Evolutionary conservation across 1,284 basidiomycete species (phyloP), one percentile per base, ranked within the genome.

Genomic region (Malassezia equina): DNA sequence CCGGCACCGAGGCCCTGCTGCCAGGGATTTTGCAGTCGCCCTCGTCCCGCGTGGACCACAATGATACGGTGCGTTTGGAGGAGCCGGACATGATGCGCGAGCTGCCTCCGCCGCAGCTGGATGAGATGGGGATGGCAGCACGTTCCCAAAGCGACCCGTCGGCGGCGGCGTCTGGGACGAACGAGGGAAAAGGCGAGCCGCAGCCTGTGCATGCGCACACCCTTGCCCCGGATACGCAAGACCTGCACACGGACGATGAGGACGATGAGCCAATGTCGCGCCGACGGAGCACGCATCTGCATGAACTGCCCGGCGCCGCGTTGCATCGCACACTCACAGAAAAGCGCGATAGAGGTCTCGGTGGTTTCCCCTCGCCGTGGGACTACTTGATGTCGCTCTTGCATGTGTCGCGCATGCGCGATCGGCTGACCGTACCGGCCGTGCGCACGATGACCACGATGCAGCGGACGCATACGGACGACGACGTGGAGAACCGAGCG

Each of bases 341-440:
- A n/a, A 50, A 51, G 31, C 33, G 23, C 15, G 31, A 51, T 29
- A 24, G 15, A 2, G 54, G 54, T 7, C 21, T 56, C 11, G 54
- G 54, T 24, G 44, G 32, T 2, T 56, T 56, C 21, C 54, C 54
- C 2, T 31, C 47, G 24, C 39, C 34, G 12, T 24, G 51, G 11
- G 48, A 50, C 19, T 41, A 21, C n/a, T 29, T 28, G 4, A 21
- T 40, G 15, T 23, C 28, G 24, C 36, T 56, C 3, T 11, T 56
- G n/a, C 48, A 51, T 12, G 78, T 17, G 85, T 83, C 1, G 55
- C 88, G 31, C 21, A 1, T 42, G 33, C 43, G 19, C 7, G n/a
- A 25, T 7, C 31, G 28, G 0, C 21, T 51, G 11, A 90, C 87
- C 0, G 81, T 91, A 52, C 86, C 85, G 1, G 76, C 79, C 4